Percentiles rank a stretch among this genome's conserved stretches.
These are phyloP conservation scores for Trichosporon inkin DNA, from an alignment of 1,284 basidiomycete genomes.

Conservation along the genomic window DNA sequence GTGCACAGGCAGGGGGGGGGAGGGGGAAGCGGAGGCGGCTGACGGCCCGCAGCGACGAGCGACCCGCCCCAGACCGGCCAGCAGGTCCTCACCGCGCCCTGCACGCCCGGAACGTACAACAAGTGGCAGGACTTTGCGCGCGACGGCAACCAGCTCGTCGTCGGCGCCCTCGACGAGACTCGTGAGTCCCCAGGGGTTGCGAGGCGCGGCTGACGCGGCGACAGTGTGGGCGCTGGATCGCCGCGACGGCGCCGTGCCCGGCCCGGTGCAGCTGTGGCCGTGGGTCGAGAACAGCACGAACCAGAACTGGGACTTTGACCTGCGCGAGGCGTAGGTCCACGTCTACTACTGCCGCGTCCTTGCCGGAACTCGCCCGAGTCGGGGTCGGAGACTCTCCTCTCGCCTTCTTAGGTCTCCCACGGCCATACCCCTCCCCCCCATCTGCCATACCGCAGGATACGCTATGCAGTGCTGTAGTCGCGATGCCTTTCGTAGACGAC, in stretches of 20 bases:
- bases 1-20: not conserved
- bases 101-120: not conserved
- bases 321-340: not conserved
- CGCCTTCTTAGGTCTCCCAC: too few relatives aligned
- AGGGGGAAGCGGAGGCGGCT: not conserved
- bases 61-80: not conserved
- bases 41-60: not conserved
- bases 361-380: too few relatives aligned
- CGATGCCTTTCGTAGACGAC: too few relatives aligned
- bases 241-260: not conserved
- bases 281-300: conserved; percentile 4
- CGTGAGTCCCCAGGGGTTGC: not conserved
- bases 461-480: too few relatives aligned
- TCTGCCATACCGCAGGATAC: too few relatives aligned
- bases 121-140: conserved; percentile 3
- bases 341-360: too few relatives aligned
- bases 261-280: conserved; percentile 1
- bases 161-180: not conserved
- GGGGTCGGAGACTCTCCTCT: too few relatives aligned
- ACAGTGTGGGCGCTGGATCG: not conserved
- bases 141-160: not conserved
- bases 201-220: not conserved
- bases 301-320: conserved; percentile 5
- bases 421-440: too few relatives aligned
- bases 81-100: not conserved